Percentiles rank a stretch among this genome's conserved stretches.
Conservation (phyloP, 1,139 yeast genomes). For the Yamadazyma dendronema region DNA sequence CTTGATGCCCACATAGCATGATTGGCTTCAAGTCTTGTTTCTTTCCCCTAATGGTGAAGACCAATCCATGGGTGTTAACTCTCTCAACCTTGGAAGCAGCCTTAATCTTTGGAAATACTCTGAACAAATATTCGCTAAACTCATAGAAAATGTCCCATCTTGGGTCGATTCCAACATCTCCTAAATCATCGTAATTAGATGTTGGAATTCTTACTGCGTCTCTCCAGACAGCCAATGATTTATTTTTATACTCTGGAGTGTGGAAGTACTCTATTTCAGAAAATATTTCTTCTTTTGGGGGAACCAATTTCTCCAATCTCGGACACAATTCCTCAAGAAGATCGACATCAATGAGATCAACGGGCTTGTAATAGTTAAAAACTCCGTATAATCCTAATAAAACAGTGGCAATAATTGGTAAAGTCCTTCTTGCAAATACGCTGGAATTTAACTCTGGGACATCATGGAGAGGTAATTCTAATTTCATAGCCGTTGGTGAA, state of each 20-base stretch:
- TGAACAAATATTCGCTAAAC: slow-evolving; percentile 54
- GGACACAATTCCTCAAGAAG: slow-evolving; percentile 9
- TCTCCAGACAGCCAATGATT: slow-evolving; percentile 18
- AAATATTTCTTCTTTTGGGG: slow-evolving; percentile 12
- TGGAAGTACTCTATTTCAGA: slow-evolving; percentile 16
- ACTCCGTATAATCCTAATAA: neutral
- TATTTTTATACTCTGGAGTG: slow-evolving; percentile 27
- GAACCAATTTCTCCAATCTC: slow-evolving; percentile 16
- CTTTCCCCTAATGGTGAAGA: slow-evolving; percentile 66
- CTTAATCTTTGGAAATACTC: slow-evolving; percentile 61
- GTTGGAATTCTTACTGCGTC: slow-evolving; percentile 39
- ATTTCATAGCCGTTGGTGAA: neutral
- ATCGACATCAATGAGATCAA: neutral
- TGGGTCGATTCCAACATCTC: slow-evolving; percentile 31
- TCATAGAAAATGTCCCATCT: slow-evolving; percentile 39
- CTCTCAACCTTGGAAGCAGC: slow-evolving; percentile 46
- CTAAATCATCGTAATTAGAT: slow-evolving; percentile 35
- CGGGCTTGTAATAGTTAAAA: neutral
- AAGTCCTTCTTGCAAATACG: neutral
- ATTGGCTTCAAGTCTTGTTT: slow-evolving; percentile 56
- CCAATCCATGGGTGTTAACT: slow-evolving; percentile 66
- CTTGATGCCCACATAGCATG: slow-evolving; percentile 75
- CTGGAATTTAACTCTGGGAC: neutral
- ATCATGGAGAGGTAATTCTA: neutral
- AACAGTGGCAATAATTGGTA: neutral